phyloP scores from a whole-genome alignment of 495 filamentous ascomycete genomes.

The Hyphodiscus hymeniophilus region DNA sequence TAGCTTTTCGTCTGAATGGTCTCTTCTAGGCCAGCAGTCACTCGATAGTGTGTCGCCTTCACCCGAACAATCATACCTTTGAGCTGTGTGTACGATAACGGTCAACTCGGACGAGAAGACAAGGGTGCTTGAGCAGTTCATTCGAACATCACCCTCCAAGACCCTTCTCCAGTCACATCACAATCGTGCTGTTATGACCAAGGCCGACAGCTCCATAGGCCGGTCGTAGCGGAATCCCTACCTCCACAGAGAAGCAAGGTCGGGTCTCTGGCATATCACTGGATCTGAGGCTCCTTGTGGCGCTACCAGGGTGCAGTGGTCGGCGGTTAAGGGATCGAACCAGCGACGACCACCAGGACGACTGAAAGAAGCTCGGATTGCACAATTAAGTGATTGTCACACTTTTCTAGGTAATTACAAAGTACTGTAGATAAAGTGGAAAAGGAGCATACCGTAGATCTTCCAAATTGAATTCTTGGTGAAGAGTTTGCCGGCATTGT shows the following conservation, averaged over 20 bases:
- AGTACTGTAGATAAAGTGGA: conserved; percentile 1
- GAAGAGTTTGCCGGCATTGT: background rate
- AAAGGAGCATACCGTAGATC: background rate
- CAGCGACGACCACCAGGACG: background rate
- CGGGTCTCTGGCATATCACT: background rate
- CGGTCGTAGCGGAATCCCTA: background rate
- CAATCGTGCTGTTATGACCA: background rate
- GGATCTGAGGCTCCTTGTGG: background rate
- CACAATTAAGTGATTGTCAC: background rate
- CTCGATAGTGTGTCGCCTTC: conserved; percentile 1
- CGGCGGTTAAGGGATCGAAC: conserved; percentile 1
- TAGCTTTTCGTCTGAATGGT: no score
- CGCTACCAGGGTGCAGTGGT: background rate
- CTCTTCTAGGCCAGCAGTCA: background rate
- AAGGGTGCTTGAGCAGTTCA: background rate
- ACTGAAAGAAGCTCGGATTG: conserved; percentile 1
- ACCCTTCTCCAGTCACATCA: background rate
- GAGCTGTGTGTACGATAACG: background rate
- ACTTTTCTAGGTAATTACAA: background rate
- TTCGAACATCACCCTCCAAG: background rate
- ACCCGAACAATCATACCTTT: background rate
- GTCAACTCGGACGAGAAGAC: no score
- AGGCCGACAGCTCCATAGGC: conserved; percentile 2
- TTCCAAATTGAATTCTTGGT: background rate
- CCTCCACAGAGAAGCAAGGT: background rate